phyloP scores from a whole-genome alignment of 169 alveolate genomes.

The Eimeria necatrix region DNA sequence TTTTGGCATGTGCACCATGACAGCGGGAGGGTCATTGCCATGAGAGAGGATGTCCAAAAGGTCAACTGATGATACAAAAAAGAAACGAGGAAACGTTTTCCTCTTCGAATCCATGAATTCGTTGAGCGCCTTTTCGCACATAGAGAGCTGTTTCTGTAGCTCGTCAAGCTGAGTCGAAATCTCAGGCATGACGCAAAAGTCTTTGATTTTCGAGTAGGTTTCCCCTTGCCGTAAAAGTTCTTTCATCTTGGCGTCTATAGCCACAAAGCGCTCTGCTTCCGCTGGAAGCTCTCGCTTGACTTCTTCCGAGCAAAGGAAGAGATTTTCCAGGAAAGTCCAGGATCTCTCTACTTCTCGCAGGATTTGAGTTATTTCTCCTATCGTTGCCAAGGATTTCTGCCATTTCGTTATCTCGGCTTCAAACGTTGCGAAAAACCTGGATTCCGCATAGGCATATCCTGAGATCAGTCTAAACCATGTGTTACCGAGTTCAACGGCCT shows the following conservation, averaged over 20 bases:
- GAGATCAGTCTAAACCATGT: too few relatives aligned
- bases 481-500: too few relatives aligned
- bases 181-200: constrained; percentile 93
- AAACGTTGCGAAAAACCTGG: constrained; percentile 94
- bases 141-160: constrained; percentile 91
- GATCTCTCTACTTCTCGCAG: constrained; percentile 97
- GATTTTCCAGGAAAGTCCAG: constrained; percentile 98
- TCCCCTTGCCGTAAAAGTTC: constrained; percentile 93
- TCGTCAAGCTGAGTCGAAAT: constrained; percentile 92
- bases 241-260: constrained; percentile 95
- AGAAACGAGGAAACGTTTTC: constrained; percentile 98
- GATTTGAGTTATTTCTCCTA: constrained; percentile 95
- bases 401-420: constrained; percentile 94
- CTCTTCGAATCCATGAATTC: constrained; percentile 97
- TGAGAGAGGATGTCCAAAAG: constrained; percentile 96
- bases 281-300: constrained; percentile 98
- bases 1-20: constrained; percentile 97
- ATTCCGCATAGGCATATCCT: not conserved
- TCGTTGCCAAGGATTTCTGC: constrained; percentile 95
- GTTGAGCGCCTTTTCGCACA: constrained; percentile 97
- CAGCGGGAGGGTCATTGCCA: constrained; percentile 97
- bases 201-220: constrained; percentile 87
- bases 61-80: constrained; percentile 97
- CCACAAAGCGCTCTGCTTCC: constrained; percentile 96
- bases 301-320: constrained; percentile 97